These are phyloP conservation scores for Stephanodiscus minutulus DNA, from an alignment of 108 stramenopile genomes.

Conservation along the genomic window DNA sequence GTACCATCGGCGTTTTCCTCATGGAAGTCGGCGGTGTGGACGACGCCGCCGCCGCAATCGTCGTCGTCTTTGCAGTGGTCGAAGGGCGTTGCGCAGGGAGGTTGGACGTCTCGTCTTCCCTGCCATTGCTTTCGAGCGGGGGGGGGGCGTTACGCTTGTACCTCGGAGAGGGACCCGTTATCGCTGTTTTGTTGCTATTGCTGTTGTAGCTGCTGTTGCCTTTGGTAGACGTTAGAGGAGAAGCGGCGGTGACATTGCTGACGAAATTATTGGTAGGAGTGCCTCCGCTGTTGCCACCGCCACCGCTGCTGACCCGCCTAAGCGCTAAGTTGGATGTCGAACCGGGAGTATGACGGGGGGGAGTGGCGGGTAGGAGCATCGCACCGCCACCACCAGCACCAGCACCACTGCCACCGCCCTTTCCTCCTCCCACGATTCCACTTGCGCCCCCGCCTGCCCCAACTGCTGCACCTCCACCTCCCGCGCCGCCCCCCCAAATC, in stretches of 20 bases:
- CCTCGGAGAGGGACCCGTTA: conserved; percentile 24
- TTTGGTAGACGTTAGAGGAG: conserved; percentile 17
- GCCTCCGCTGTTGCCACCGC: background rate
- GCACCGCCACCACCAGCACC: no score
- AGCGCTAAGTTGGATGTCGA: background rate
- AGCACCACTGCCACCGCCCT: no score
- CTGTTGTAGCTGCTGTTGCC: conserved; percentile 1
- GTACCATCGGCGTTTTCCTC: background rate
- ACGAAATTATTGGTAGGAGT: background rate
- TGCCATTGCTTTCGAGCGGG: conserved; percentile 14
- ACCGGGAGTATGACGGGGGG: background rate
- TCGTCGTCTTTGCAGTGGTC: background rate
- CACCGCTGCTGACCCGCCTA: no score
- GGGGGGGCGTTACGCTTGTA: conserved; percentile 46
- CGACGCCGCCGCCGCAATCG: background rate
- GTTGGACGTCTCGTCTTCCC: background rate
- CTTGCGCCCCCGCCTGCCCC: background rate
- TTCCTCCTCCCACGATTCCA: background rate
- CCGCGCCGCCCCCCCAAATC: conserved; percentile 30
- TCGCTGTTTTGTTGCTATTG: conserved; percentile 4
- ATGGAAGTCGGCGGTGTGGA: background rate
- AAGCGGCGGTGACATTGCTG: background rate
- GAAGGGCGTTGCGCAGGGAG: background rate
- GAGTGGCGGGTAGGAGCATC: background rate
- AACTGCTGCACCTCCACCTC: background rate